Conservation (phyloP, 495 filamentous ascomycete genomes). For the Podospora didyma region DNA sequence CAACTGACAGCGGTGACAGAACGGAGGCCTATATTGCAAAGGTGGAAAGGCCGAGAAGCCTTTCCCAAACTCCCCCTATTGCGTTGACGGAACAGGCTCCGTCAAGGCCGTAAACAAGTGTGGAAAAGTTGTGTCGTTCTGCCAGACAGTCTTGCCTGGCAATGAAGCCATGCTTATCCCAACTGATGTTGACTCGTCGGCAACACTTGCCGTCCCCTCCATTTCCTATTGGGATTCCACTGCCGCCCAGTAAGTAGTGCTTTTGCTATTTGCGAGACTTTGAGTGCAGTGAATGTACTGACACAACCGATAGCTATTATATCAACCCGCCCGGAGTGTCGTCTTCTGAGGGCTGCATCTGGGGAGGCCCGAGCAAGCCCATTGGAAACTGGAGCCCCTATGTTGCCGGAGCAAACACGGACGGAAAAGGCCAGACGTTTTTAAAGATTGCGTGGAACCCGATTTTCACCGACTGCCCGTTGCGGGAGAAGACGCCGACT, state of each 20-base stretch:
- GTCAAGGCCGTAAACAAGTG: constrained; percentile 62
- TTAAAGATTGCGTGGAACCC: constrained; percentile 81
- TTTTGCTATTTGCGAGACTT: neutral
- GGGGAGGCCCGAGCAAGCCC: constrained; percentile 62
- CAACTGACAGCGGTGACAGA: constrained; percentile 45
- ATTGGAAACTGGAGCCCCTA: constrained; percentile 80
- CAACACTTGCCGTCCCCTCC: constrained; percentile 67
- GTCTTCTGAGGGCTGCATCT: constrained; percentile 60
- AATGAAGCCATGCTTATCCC: constrained; percentile 88
- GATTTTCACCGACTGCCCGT: constrained; percentile 58
- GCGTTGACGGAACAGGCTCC: constrained; percentile 64
- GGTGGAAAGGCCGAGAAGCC: constrained; percentile 66
- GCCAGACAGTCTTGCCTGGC: constrained; percentile 81
- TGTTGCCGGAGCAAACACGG: constrained; percentile 73
- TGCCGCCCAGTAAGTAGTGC: constrained; percentile 67
- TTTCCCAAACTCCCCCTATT: constrained; percentile 66
- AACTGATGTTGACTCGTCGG: constrained; percentile 53
- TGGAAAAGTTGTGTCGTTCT: constrained; percentile 62
- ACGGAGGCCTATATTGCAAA: constrained; percentile 75
- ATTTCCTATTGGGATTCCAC: constrained; percentile 67
- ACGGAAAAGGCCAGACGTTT: constrained; percentile 60
- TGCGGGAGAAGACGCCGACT: constrained; percentile 54
- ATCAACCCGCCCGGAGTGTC: constrained; percentile 70
- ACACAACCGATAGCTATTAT: constrained; percentile 56
- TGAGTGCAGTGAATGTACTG: constrained; percentile 11